phyloP scores from a whole-genome alignment of 257 asterid species.

The Cinchona pubescens region DNA sequence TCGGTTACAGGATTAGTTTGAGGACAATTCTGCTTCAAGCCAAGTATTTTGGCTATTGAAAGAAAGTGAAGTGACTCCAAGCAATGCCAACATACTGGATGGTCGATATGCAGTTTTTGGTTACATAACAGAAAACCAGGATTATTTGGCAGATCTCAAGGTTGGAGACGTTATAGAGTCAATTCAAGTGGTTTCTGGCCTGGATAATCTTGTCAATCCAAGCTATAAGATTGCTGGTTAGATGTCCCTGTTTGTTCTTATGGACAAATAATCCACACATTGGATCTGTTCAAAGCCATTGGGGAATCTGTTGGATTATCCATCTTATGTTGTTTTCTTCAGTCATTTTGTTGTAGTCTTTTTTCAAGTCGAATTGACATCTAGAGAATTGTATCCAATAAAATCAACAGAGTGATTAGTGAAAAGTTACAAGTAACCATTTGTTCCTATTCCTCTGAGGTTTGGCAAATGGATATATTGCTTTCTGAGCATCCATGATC shows the following conservation, averaged over 20 bases:
- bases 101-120: conserved; percentile 94
- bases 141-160: conserved; percentile 81
- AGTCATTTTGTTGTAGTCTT: conserved; percentile 10
- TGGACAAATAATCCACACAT: not conserved
- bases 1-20: conserved; percentile 75
- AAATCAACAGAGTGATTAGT: not conserved
- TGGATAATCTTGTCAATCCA: conserved; percentile 90
- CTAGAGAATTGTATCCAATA: not conserved
- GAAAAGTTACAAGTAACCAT: not conserved
- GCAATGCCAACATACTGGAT: conserved; percentile 94
- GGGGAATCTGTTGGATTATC: not conserved
- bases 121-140: conserved; percentile 77
- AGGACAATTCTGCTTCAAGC: conserved; percentile 92
- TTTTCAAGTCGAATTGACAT: not conserved
- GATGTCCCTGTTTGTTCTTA: not conserved
- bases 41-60: conserved; percentile 96
- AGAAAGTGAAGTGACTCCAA: conserved; percentile 97
- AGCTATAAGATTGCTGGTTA: conserved; percentile 96
- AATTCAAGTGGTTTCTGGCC: conserved; percentile 76
- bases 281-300: not conserved
- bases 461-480: not conserved
- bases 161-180: conserved; percentile 98
- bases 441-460: not conserved
- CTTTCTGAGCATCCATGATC: not conserved
- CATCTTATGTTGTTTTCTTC: conserved; percentile 1